phyloP scores from a whole-genome alignment of 2,329 filamentous ascomycete species.

The Nemania bipapillata region DNA sequence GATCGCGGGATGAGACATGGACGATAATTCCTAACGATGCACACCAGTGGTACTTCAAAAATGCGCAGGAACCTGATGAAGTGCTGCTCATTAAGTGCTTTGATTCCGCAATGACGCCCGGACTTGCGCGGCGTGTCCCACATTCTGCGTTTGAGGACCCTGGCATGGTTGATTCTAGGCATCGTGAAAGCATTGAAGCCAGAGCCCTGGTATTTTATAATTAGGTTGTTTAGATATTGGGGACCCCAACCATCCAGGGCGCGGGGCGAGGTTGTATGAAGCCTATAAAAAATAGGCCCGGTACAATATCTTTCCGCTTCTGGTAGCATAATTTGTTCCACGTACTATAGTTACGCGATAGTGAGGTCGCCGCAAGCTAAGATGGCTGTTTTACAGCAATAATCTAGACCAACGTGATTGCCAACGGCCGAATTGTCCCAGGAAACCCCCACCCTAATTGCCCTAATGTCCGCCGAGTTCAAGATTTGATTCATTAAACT shows the following conservation, averaged over 20 bases:
- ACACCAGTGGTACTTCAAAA: constrained; percentile 64
- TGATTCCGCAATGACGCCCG: constrained; percentile 62
- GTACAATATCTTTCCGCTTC: not conserved
- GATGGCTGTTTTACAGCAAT: not conserved
- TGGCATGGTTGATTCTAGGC: constrained; percentile 54
- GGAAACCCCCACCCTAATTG: not conserved
- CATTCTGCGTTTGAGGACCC: constrained; percentile 66
- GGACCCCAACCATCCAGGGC: not conserved
- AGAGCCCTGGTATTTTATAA: constrained; percentile 63
- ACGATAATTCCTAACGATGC: constrained; percentile 53
- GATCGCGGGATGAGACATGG: constrained; percentile 53
- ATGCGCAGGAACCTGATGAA: constrained; percentile 61
- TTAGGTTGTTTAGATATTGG: not conserved
- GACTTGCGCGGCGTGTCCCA: constrained; percentile 61
- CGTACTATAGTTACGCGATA: not conserved
- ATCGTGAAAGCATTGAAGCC: constrained; percentile 67
- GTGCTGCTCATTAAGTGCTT: constrained; percentile 69
- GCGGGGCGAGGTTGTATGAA: not conserved
- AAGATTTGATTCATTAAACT: not conserved
- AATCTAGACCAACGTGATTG: not conserved
- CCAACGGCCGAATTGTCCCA: not conserved
- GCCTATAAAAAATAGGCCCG: not conserved
- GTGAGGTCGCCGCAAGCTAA: not conserved
- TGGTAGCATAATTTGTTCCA: not conserved
- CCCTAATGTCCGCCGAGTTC: not conserved